Base-by-base conservation (phyloP, 352 stramenopile species). In the Globisporangium parvum region DNA sequence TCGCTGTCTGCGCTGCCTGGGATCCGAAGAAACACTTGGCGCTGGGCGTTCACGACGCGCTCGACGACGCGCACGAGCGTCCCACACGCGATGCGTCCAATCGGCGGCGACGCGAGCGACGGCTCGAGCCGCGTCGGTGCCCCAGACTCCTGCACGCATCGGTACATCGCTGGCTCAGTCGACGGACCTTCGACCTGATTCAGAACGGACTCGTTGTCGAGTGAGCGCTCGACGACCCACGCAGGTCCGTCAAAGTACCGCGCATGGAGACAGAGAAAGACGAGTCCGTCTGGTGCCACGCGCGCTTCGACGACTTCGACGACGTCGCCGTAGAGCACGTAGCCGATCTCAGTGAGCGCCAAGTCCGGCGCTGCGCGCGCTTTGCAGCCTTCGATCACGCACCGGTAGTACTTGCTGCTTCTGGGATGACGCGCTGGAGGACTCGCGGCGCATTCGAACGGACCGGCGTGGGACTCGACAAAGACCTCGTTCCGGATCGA, bases 301-400 rank as follows among this genome's bases (percentile, higher is more conserved):
- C 37, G 53, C 28, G 75, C 67, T 55, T 82, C 67, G 18, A 88
- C 65, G n/a, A 87, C 76, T 60, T 91, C 75, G 10, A 89, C 67
- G 15, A 91, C 80, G 51, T 91, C 80, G 1, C 80, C 80, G 26
- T 88, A 91, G 3, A 89, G 65, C 51, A 91, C 64, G 55, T 88
- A 91, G 6, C 80, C 80, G 42, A 91, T 69, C 66, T 91, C 80
- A 1, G 73, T 67, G 4, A 87, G 74, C 45, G 60, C 53, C 41
- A 91, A 50, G 51, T 91, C 73, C 0, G 78, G 73, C 12, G 50
- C 48, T 3, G 54, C 63, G 37, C 80, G 78, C 23, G 71, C 80
- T 51, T 91, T 91, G 56, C 80, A 91, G 48, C 80, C 80, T 75
- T 91, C 80, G 28, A 91, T 77, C 3, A 89, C 80, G 55, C 80